Conservation (phyloP, 768 basidiomycete species). For the Panaeolus cyanescens region DNA sequence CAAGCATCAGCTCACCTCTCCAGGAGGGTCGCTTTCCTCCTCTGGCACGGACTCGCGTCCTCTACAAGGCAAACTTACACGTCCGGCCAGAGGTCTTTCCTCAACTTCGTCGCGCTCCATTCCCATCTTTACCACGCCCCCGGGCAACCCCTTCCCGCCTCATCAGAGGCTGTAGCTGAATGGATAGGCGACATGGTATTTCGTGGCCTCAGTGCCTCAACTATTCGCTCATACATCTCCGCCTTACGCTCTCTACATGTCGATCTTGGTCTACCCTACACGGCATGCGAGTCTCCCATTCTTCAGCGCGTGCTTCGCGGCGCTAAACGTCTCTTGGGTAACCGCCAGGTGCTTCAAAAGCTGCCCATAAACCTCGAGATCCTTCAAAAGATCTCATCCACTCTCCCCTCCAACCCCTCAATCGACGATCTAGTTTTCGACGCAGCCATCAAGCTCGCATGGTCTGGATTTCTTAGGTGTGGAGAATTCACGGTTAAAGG, state of each 20-base stretch:
- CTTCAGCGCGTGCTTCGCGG: conserved; percentile 30
- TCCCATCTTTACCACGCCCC: conserved; percentile 8
- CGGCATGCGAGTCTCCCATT: conserved; percentile 24
- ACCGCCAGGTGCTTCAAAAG: conserved; percentile 21
- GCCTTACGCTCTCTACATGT: conserved; percentile 29
- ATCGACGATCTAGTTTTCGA: conserved; percentile 11
- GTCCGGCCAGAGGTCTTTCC: conserved; percentile 30
- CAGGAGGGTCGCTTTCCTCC: conserved; percentile 19
- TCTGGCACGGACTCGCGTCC: conserved; percentile 31
- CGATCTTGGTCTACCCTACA: conserved; percentile 26
- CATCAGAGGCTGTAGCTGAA: conserved; percentile 13
- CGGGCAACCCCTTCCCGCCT: conserved; percentile 19
- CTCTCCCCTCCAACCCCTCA: not conserved
- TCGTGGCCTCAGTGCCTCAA: conserved; percentile 14
- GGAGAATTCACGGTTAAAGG: conserved; percentile 14
- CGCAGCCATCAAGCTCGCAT: conserved; percentile 19
- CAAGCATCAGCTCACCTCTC: conserved; percentile 15
- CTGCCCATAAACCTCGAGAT: conserved; percentile 24
- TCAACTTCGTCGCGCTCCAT: conserved; percentile 24
- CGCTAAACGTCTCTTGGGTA: conserved; percentile 31
- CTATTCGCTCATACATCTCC: conserved; percentile 23
- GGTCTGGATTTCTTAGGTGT: conserved; percentile 22
- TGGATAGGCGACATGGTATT: conserved; percentile 20
- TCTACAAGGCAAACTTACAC: conserved; percentile 30
- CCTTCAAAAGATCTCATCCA: conserved; percentile 14